These are phyloP conservation scores for Epithele typhae DNA, from an alignment of 768 basidiomycete species.

Conservation along the genomic window DNA sequence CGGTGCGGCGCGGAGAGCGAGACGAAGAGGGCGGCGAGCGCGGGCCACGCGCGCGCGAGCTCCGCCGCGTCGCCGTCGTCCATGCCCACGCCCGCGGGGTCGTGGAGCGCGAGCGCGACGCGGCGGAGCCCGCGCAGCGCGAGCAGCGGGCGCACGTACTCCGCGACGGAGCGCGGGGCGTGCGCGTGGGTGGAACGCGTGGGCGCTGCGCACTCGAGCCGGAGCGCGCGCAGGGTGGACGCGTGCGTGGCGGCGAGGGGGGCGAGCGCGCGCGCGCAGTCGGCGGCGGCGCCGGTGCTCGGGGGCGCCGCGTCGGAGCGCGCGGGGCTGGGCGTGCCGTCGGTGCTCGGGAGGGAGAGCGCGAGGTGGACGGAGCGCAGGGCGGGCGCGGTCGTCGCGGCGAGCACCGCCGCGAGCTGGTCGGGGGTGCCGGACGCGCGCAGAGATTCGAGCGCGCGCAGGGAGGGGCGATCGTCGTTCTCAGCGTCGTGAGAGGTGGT, in stretches of 20 bases:
- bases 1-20: background rate
- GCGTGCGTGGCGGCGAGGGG: slow-evolving; percentile 4
- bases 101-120: slow-evolving; percentile 1
- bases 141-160: slow-evolving; percentile 4
- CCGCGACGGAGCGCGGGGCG: slow-evolving; percentile 1
- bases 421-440: slow-evolving; percentile 3
- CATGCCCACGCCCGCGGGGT: background rate
- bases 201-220: background rate
- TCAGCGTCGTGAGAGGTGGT: no score
- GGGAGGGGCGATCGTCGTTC: background rate
- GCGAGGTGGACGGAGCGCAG: background rate
- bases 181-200: background rate
- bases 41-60: slow-evolving; percentile 11
- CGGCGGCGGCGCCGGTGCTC: slow-evolving; percentile 1
- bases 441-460: background rate
- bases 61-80: slow-evolving; percentile 3
- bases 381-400: background rate
- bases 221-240: slow-evolving; percentile 1
- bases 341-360: slow-evolving; percentile 1
- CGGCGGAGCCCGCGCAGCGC: background rate
- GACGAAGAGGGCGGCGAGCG: background rate
- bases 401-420: slow-evolving; percentile 3
- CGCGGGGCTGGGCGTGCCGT: no score
- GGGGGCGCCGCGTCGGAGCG: no score
- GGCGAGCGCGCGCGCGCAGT: slow-evolving; percentile 1